A percentile compares a stretch with the other conserved stretches of the same genome.
These are phyloP conservation scores for Immersiella caudata DNA, from an alignment of 495 filamentous ascomycete species.

Conservation along the genomic window DNA sequence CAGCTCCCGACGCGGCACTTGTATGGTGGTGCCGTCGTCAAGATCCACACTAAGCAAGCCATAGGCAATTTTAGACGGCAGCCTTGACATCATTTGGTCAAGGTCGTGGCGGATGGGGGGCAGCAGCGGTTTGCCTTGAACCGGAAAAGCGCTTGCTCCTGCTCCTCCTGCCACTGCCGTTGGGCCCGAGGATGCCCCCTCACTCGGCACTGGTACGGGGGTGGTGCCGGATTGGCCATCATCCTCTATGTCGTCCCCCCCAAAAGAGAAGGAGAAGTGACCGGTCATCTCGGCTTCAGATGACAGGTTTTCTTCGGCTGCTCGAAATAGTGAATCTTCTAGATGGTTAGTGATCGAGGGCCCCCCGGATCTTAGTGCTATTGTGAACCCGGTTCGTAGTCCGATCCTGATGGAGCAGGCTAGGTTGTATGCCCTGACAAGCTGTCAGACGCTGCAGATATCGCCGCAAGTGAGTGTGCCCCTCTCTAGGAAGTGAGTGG, in stretches of 20 bases:
- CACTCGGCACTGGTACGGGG: slow-evolving; percentile 6
- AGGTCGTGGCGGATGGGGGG: slow-evolving; percentile 48
- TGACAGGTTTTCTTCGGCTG: background rate
- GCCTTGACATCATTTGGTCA: slow-evolving; percentile 60
- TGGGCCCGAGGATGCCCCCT: slow-evolving; percentile 5
- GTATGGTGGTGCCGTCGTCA: slow-evolving; percentile 48
- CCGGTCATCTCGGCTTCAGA: slow-evolving; percentile 14
- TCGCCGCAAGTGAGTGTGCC: background rate
- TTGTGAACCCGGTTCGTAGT: background rate
- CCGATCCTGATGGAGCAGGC: background rate
- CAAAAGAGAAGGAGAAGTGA: slow-evolving; percentile 79
- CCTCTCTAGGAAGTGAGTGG: background rate
- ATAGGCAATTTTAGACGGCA: slow-evolving; percentile 82
- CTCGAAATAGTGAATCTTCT: background rate
- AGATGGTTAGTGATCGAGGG: background rate
- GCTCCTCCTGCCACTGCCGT: slow-evolving; percentile 18
- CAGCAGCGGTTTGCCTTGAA: slow-evolving; percentile 52
- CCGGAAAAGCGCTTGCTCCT: slow-evolving; percentile 51
- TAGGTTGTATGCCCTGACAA: slow-evolving; percentile 11
- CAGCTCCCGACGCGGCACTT: slow-evolving; percentile 80
- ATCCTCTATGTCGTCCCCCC: slow-evolving; percentile 80
- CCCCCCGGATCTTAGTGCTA: background rate
- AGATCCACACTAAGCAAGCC: slow-evolving; percentile 60
- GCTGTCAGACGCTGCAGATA: slow-evolving; percentile 1
- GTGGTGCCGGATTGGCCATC: slow-evolving; percentile 48